phyloP scores from a whole-genome alignment of 768 basidiomycete species.

The Suillus americanus region DNA sequence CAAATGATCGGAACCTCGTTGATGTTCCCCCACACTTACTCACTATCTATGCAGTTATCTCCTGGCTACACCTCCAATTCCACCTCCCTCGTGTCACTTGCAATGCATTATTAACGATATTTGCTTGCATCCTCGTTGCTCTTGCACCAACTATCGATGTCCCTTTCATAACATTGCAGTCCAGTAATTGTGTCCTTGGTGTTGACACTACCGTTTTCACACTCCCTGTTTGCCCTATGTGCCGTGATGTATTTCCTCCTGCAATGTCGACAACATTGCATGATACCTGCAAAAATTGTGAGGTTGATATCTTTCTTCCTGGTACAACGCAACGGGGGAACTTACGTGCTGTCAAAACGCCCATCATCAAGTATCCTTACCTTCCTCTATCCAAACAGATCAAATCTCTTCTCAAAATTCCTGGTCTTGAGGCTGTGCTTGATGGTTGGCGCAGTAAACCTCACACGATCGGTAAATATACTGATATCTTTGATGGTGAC shows the following conservation, averaged over 20 bases:
- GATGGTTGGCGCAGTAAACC: slow-evolving; percentile 14
- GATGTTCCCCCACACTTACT: slow-evolving; percentile 21
- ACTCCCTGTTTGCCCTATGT: slow-evolving; percentile 23
- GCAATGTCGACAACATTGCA: not conserved
- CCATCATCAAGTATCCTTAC: slow-evolving; percentile 8
- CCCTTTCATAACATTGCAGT: slow-evolving; percentile 20
- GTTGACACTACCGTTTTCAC: slow-evolving; percentile 16
- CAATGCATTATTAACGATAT: slow-evolving; percentile 18
- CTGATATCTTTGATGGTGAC: slow-evolving; percentile 29
- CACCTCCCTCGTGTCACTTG: slow-evolving; percentile 28
- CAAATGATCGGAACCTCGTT: not conserved
- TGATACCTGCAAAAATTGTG: slow-evolving; percentile 2
- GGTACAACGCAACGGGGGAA: slow-evolving; percentile 4
- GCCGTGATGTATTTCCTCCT: slow-evolving; percentile 20
- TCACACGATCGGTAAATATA: slow-evolving; percentile 11
- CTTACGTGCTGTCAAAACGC: not conserved
- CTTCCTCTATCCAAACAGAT: slow-evolving; percentile 6
- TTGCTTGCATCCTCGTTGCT: slow-evolving; percentile 15
- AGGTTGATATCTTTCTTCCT: not conserved
- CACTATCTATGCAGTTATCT: slow-evolving; percentile 22
- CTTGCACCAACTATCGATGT: slow-evolving; percentile 10
- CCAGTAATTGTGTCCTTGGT: slow-evolving; percentile 15
- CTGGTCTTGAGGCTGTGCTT: slow-evolving; percentile 26
- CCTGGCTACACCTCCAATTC: slow-evolving; percentile 29
- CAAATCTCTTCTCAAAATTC: slow-evolving; percentile 13